Conservation (phyloP, 345 rosid species). For the Eucalyptus tenuipes region DNA sequence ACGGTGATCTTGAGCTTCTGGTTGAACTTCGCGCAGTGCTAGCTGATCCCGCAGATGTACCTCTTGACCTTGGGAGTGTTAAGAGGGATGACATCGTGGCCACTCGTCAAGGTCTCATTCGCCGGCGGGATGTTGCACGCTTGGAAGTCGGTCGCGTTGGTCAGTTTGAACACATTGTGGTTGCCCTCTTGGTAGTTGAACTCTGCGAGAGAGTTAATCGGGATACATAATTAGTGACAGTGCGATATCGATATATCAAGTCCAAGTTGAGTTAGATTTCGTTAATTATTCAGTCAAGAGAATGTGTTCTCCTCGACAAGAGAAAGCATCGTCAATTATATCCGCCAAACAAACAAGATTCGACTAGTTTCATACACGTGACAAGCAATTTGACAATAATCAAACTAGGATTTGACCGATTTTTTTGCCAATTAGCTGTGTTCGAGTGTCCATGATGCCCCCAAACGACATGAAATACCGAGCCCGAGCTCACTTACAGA, state of each 20-base stretch:
- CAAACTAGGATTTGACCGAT: neutral
- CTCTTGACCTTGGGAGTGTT: slow-evolving; percentile 16
- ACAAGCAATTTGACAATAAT: neutral
- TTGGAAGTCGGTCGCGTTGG: slow-evolving; percentile 1
- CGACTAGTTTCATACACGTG: neutral
- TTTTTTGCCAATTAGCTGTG: neutral
- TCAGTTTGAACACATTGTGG: slow-evolving; percentile 25
- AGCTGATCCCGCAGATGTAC: slow-evolving; percentile 25
- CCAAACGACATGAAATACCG: neutral
- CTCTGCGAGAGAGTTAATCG: slow-evolving; percentile 3
- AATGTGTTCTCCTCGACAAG: neutral
- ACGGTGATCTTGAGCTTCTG: slow-evolving; percentile 25
- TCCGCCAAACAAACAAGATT: neutral
- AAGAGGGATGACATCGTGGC: slow-evolving; percentile 23
- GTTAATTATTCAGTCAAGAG: neutral
- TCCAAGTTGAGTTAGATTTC: neutral
- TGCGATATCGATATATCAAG: neutral
- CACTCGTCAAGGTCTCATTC: neutral
- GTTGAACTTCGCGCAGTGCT: slow-evolving; percentile 8
- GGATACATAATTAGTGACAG: neutral
- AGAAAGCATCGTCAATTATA: neutral
- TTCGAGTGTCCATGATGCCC: neutral
- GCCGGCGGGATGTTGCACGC: slow-evolving; percentile 1
- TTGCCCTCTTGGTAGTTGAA: slow-evolving; percentile 3
- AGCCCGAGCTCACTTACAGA: neutral